These are phyloP conservation scores for Middelhovenomyces tepae DNA, from an alignment of 805 yeast genomes.

Conservation along the genomic window DNA sequence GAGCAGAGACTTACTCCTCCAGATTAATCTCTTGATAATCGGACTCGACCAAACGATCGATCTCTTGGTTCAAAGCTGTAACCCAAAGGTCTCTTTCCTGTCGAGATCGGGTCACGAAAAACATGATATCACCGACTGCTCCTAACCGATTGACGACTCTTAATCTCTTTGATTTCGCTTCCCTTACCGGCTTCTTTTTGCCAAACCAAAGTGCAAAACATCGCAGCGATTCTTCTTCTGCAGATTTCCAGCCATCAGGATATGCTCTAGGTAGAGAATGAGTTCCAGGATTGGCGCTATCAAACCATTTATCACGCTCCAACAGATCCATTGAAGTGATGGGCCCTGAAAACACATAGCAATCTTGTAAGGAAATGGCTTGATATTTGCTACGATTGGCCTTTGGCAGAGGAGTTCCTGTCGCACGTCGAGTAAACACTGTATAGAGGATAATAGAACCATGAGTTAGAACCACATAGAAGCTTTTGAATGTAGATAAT, in stretches of 20 bases:
- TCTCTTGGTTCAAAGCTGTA: constrained; percentile 26
- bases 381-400: constrained; percentile 44
- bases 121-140: constrained; percentile 55
- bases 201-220: constrained; percentile 86
- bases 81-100: constrained; percentile 86
- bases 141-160: constrained; percentile 47
- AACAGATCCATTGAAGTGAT: constrained; percentile 50
- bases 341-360: constrained; percentile 55
- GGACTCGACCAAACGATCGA: constrained; percentile 17
- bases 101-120: constrained; percentile 73
- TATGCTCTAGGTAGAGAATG: constrained; percentile 62
- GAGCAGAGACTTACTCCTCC: no score
- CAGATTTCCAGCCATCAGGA: constrained; percentile 74
- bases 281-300: constrained; percentile 44
- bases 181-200: constrained; percentile 40
- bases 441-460: constrained; percentile 56
- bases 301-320: constrained; percentile 35
- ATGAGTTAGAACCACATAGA: constrained; percentile 58
- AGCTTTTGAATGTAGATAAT: constrained; percentile 55
- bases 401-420: constrained; percentile 39
- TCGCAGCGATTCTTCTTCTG: constrained; percentile 66
- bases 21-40: constrained; percentile 15
- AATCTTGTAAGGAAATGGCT: constrained; percentile 53
- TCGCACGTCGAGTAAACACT: constrained; percentile 38
- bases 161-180: constrained; percentile 14